Conservation (phyloP, 2,329 filamentous ascomycete genomes). For the Phaeophleospora eucalypticola region DNA sequence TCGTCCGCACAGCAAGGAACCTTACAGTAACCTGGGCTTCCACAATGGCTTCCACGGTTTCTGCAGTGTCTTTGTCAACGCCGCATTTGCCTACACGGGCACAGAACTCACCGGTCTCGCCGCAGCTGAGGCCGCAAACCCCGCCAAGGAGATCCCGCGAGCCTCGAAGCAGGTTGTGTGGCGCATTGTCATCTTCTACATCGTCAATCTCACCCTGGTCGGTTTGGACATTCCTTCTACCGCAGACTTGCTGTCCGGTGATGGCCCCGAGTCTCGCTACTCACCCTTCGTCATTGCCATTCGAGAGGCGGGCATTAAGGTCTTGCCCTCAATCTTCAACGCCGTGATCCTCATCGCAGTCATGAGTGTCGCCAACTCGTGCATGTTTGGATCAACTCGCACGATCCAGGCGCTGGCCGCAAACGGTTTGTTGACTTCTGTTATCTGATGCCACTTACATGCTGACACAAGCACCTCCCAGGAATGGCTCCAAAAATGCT, state of each 20-base stretch:
- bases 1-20: constrained; percentile 1
- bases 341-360: constrained; percentile 66
- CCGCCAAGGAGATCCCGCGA: constrained; percentile 39
- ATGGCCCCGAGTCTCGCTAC: constrained; percentile 35
- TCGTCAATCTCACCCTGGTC: constrained; percentile 28
- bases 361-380: constrained; percentile 55
- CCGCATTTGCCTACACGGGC: constrained; percentile 50
- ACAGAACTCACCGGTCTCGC: constrained; percentile 51
- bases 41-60: constrained; percentile 29
- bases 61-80: constrained; percentile 32
- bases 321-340: constrained; percentile 69
- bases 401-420: constrained; percentile 48
- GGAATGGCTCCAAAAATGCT: constrained; percentile 73
- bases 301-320: constrained; percentile 61
- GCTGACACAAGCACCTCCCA: no score
- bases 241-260: constrained; percentile 42
- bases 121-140: constrained; percentile 50
- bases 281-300: constrained; percentile 69
- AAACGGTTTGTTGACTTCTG: no score
- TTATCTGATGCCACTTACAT: not conserved
- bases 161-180: constrained; percentile 32
- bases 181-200: constrained; percentile 31
- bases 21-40: constrained; percentile 10
- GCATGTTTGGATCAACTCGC: constrained; percentile 55
- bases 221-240: constrained; percentile 31